Evolutionary conservation across 768 basidiomycete genomes (phyloP).

Genomic region (Daedaleopsis sinensis): DNA sequence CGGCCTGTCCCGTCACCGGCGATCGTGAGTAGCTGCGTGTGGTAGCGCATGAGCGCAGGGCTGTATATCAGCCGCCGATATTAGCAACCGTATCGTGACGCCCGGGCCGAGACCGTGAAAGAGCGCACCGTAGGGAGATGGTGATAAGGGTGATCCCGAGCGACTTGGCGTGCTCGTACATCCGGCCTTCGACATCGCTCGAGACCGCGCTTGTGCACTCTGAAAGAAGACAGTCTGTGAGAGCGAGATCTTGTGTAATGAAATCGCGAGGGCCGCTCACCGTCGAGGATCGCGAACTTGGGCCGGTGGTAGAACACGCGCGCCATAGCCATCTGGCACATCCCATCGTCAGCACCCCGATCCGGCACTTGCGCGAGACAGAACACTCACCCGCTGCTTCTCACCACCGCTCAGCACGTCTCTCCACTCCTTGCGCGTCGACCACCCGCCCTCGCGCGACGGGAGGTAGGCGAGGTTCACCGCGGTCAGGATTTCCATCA

Average conservation of each 20-base stretch:
- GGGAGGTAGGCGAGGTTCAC: conserved; percentile 88
- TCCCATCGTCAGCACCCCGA: too few relatives aligned
- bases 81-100: neutral
- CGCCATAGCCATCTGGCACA: conserved; percentile 80
- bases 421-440: conserved; percentile 91
- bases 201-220: conserved; percentile 97
- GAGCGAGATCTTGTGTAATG: neutral
- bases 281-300: conserved; percentile 83
- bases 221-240: conserved; percentile 26
- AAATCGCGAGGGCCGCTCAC: conserved; percentile 43
- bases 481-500: conserved; percentile 76
- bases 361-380: neutral
- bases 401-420: conserved; percentile 96
- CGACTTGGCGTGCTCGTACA: conserved; percentile 93
- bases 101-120: neutral
- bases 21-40: conserved; percentile 82
- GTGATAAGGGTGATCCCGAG: conserved; percentile 92
- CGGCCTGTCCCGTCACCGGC: conserved; percentile 68
- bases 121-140: conserved; percentile 76
- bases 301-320: conserved; percentile 90
- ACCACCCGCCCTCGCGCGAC: conserved; percentile 87
- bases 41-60: conserved; percentile 86
- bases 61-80: conserved; percentile 40
- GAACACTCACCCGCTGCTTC: conserved; percentile 76
- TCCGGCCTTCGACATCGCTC: conserved; percentile 91